These are phyloP conservation scores for Globisporangium heterothallicum DNA, from an alignment of 352 stramenopile species.

Conservation along the genomic window DNA sequence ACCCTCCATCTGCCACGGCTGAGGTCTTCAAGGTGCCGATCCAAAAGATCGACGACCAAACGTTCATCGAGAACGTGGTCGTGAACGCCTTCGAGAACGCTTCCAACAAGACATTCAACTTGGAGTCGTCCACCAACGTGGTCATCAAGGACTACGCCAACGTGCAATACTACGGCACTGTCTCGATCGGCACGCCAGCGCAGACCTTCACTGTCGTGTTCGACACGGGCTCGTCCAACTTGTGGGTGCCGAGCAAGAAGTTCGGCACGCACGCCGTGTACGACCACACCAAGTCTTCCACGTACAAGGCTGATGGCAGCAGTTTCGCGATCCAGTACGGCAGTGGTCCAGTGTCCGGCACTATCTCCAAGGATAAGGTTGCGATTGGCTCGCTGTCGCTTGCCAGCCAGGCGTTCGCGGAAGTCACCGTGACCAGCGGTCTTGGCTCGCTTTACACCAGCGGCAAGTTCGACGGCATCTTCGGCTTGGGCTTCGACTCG, in stretches of 20 bases:
- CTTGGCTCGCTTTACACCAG: slow-evolving; percentile 86
- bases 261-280: slow-evolving; percentile 42
- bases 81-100: slow-evolving; percentile 91
- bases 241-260: slow-evolving; percentile 22
- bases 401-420: slow-evolving; percentile 71
- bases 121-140: slow-evolving; percentile 23
- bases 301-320: slow-evolving; percentile 62
- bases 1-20: not conserved
- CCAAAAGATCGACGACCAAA: slow-evolving; percentile 9
- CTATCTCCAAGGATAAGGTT: slow-evolving; percentile 62
- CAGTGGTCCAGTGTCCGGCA: slow-evolving; percentile 66
- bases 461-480: slow-evolving; percentile 92
- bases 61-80: slow-evolving; percentile 30
- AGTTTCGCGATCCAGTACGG: slow-evolving; percentile 89
- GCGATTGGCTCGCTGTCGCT: slow-evolving; percentile 30
- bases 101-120: slow-evolving; percentile 12
- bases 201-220: slow-evolving; percentile 31
- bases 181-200: slow-evolving; percentile 43
- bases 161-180: slow-evolving; percentile 92
- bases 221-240: slow-evolving; percentile 28
- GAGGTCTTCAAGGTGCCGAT: not conserved
- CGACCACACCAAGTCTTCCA: slow-evolving; percentile 50
- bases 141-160: slow-evolving; percentile 91
- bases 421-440: slow-evolving; percentile 85
- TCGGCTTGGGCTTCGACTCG: slow-evolving; percentile 85